Evolutionary conservation across 768 basidiomycete genomes (phyloP), one percentile per base, ranked within the genome.

Genomic region (Hebeloma cylindrosporum): DNA sequence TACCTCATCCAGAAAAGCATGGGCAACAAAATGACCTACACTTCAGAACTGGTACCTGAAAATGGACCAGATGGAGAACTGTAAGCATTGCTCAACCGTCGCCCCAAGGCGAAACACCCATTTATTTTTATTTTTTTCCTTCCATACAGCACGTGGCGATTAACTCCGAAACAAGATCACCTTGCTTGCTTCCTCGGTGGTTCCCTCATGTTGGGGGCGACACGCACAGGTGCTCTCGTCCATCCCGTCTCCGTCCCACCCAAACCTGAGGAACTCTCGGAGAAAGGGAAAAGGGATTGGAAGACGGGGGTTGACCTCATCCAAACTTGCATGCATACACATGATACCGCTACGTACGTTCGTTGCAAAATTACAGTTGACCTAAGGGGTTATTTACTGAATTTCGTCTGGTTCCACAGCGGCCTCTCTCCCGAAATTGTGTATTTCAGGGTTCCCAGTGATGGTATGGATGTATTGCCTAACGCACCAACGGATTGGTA

Each of bases 161-260:
- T 88, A 20, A 74, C 74, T 7, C 88, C 88, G 7, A 95, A 96
- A 61, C 94, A 97, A 69, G 94, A 98, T 60, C 94, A 96, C 61
- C 79, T 98, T 25, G 93, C 89, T 3, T 97, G 94, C 67, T 98
- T 96, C 79, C 70, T 98, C 25, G 92, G 85, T 14, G 94, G 93
- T 3, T 89, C 89, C 1, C 78, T 98, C 44, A 82, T 98, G 75
- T 78, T 98, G 2, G 93, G 94, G 9, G 88, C 91, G 10, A 88
- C 87, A 2, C 78, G 72, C 2, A 68, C 81, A 2, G 85, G 85
- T 7, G 75, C 84, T 0, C 47, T 73, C 13, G 65, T 63, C 3
- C 60, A 73, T 7, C 69, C 65, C 3, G 79, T 86, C 5, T 85
- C 85, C 7, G 62, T 88, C 23, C 89, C 89, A 9, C 89, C 90